Percentiles rank a stretch among this genome's conserved stretches.
Evolutionary conservation across 2,329 filamentous ascomycete genomes (phyloP).

Genomic region (Nigrospora osmanthi): DNA sequence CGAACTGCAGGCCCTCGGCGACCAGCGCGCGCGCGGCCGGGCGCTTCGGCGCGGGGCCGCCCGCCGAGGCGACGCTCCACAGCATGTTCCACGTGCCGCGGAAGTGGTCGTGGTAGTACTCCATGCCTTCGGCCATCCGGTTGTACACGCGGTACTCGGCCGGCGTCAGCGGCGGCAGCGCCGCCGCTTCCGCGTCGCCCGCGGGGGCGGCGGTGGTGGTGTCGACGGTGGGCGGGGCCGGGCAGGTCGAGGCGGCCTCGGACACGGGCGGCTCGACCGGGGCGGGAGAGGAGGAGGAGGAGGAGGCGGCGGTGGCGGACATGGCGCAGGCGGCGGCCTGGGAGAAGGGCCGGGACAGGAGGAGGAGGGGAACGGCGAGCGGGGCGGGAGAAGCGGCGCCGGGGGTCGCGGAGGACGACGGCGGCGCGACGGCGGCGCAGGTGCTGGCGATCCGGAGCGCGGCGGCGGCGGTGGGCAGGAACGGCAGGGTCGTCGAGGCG

Average conservation of each 20-base stretch:
- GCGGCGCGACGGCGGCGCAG: no score
- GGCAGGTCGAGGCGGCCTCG: background rate
- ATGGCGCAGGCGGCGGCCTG: no score
- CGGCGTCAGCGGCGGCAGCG: slow-evolving; percentile 54
- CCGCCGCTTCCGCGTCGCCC: no score
- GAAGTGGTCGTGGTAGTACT: slow-evolving; percentile 67
- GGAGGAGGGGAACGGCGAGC: no score
- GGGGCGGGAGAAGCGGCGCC: no score
- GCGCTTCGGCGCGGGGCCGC: background rate
- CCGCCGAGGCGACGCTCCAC: slow-evolving; percentile 51
- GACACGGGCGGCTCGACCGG: no score
- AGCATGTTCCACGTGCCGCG: slow-evolving; percentile 65
- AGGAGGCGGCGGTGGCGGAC: background rate
- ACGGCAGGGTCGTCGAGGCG: background rate
- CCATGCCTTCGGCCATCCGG: slow-evolving; percentile 66
- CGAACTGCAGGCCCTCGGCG: slow-evolving; percentile 59
- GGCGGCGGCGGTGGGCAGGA: background rate
- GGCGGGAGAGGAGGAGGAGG: background rate
- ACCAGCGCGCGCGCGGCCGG: slow-evolving; percentile 50
- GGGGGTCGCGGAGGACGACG: no score
- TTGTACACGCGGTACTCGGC: slow-evolving; percentile 66
- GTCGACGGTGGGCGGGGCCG: background rate
- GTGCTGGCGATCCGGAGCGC: no score
- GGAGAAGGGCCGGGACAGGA: no score
- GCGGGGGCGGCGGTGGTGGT: background rate